These are phyloP conservation scores for Tolypocladium sp. DNA, from an alignment of 2,329 filamentous ascomycete genomes.

Conservation along the genomic window DNA sequence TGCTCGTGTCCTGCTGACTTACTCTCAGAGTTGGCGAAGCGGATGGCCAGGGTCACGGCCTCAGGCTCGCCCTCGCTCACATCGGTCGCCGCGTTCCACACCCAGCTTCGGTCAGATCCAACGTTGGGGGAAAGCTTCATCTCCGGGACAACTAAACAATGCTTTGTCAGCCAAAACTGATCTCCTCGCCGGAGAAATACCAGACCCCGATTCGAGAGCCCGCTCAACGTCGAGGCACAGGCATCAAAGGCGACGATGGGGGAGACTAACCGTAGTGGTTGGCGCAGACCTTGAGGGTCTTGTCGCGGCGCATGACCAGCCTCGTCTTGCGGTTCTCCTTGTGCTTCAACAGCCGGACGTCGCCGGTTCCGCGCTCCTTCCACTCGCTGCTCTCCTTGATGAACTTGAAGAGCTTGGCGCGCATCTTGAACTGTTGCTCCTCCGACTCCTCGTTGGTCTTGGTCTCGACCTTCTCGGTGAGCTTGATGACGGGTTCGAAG, in stretches of 20 bases:
- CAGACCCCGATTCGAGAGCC: background rate
- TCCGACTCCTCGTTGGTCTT: conserved; percentile 98
- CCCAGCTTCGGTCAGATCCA: conserved; percentile 96
- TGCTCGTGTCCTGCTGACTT: conserved; percentile 28
- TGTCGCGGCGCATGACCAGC: conserved; percentile 97
- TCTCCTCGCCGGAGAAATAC: background rate
- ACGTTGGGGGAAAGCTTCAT: conserved; percentile 99
- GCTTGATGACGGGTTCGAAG: conserved; percentile 91
- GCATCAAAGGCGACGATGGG: background rate
- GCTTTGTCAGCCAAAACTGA: background rate
- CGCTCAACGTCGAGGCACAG: background rate
- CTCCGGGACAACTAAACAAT: conserved; percentile 71
- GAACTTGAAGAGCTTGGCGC: conserved; percentile 98
- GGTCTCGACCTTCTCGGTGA: conserved; percentile 93
- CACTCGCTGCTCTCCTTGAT: conserved; percentile 86
- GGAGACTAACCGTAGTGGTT: conserved; percentile 88
- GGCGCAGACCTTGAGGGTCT: conserved; percentile 99
- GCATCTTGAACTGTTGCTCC: conserved; percentile 98
- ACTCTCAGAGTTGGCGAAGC: conserved; percentile 97
- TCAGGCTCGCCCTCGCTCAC: conserved; percentile 97
- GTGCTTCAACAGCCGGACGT: conserved; percentile 95
- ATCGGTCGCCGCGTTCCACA: conserved; percentile 97
- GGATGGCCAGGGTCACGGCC: conserved; percentile 90
- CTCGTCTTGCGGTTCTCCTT: conserved; percentile 97
- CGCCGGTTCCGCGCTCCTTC: conserved; percentile 98